A percentile compares a stretch with the other conserved stretches of the same genome.
Evolutionary conservation across 805 yeast species (phyloP).

Genomic region (Spathaspora hagerdaliae): DNA sequence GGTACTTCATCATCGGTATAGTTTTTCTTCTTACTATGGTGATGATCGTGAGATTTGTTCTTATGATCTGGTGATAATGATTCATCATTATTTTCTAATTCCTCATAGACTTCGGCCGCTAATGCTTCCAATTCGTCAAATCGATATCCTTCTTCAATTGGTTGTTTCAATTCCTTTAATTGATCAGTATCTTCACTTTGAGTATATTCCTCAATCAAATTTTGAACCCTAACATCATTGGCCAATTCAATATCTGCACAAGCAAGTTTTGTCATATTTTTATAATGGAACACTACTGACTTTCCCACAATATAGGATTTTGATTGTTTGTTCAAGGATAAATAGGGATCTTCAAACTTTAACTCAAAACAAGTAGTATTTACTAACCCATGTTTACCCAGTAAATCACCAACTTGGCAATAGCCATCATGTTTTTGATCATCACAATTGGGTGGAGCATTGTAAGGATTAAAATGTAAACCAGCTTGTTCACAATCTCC

Average conservation of each 20-base stretch:
- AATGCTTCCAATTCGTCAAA: slow-evolving; percentile 8
- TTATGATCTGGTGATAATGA: background rate
- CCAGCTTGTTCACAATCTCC: slow-evolving; percentile 56
- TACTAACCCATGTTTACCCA: slow-evolving; percentile 75
- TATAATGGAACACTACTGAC: slow-evolving; percentile 54
- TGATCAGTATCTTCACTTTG: slow-evolving; percentile 6
- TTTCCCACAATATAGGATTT: slow-evolving; percentile 58
- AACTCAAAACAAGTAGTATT: slow-evolving; percentile 66
- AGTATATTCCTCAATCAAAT: slow-evolving; percentile 14
- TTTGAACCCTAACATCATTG: slow-evolving; percentile 12
- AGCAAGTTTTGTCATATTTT: slow-evolving; percentile 52
- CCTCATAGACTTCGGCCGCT: slow-evolving; percentile 4
- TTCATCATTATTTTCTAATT: background rate
- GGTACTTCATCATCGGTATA: background rate
- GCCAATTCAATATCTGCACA: slow-evolving; percentile 54
- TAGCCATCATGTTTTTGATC: slow-evolving; percentile 45
- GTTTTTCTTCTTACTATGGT: background rate
- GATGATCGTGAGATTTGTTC: background rate
- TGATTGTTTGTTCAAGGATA: slow-evolving; percentile 55
- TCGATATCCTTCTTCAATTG: slow-evolving; percentile 5
- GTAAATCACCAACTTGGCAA: slow-evolving; percentile 72
- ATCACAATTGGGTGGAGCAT: slow-evolving; percentile 52
- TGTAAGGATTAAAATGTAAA: slow-evolving; percentile 60
- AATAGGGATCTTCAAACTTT: slow-evolving; percentile 58
- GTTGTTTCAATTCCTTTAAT: slow-evolving; percentile 5